A percentile compares a stretch with the other conserved stretches of the same genome.
Conservation (phyloP, 352 stramenopile genomes). For the Phytophthora hybrid region DNA sequence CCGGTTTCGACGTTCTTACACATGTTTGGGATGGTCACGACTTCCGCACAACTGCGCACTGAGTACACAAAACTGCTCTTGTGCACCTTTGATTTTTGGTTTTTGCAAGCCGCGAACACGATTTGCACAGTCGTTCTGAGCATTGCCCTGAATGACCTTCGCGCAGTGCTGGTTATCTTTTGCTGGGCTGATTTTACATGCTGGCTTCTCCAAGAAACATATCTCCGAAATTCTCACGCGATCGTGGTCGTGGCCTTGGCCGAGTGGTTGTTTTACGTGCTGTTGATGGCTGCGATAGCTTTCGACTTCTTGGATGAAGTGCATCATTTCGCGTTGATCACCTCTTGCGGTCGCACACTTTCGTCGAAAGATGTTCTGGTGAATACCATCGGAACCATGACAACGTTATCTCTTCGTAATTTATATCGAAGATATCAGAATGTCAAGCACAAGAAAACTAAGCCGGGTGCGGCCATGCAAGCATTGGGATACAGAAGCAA, state of each 20-base stretch:
- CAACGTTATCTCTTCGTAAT: constrained; percentile 5
- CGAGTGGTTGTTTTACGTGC: constrained; percentile 14
- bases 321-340: constrained; percentile 6
- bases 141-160: constrained; percentile 8
- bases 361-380: constrained; percentile 19
- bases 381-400: constrained; percentile 15
- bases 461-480: not conserved
- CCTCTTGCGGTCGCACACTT: not conserved
- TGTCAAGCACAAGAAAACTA: not conserved
- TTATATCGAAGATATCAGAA: constrained; percentile 12
- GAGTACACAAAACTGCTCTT: constrained; percentile 6
- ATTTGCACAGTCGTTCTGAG: constrained; percentile 12
- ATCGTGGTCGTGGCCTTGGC: not conserved
- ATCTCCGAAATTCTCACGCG: constrained; percentile 4
- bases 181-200: constrained; percentile 5
- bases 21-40: constrained; percentile 1
- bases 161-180: constrained; percentile 6
- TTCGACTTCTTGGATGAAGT: constrained; percentile 4
- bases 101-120: constrained; percentile 18
- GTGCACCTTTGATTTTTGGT: constrained; percentile 21
- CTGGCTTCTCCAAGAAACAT: constrained; percentile 10
- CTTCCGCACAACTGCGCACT: not conserved
- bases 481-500: constrained; percentile 5
- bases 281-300: not conserved
- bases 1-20: constrained; percentile 1